These are phyloP conservation scores for Trichophyton mentagrophytes DNA, from an alignment of 2,329 filamentous ascomycete genomes.

Conservation along the genomic window DNA sequence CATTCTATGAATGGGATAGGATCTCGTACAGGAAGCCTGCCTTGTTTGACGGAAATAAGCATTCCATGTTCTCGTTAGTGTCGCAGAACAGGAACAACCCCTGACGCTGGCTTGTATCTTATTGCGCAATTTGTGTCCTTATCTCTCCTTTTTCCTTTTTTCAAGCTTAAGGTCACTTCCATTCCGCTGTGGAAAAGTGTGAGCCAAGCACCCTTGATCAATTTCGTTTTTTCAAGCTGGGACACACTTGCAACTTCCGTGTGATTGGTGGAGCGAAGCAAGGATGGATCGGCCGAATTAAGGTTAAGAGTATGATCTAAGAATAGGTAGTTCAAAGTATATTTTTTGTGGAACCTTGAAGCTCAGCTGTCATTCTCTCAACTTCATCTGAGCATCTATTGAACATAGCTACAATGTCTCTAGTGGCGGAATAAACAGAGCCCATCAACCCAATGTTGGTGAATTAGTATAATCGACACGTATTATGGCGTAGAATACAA, in stretches of 20 bases:
- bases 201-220: neutral
- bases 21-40: neutral
- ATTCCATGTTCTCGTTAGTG: neutral
- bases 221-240: neutral
- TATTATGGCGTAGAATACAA: neutral
- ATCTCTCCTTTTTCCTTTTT: neutral
- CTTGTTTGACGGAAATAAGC: neutral
- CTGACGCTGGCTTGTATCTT: neutral
- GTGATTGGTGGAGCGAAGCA: neutral
- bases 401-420: too few species aligned
- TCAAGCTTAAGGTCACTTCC: neutral
- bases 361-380: too few species aligned
- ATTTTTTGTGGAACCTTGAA: too few species aligned
- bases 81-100: neutral
- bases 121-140: neutral
- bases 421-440: too few species aligned
- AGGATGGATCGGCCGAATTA: neutral
- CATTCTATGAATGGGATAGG: too few species aligned
- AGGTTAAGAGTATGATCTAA: neutral
- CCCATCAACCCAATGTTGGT: too few species aligned
- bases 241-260: neutral
- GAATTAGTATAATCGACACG: too few species aligned
- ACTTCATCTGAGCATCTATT: too few species aligned
- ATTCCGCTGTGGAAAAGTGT: neutral
- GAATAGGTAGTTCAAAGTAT: neutral